These are phyloP conservation scores for Carex kokanica DNA, from an alignment of 176 grass and related monocot genomes.

Conservation along the genomic window DNA sequence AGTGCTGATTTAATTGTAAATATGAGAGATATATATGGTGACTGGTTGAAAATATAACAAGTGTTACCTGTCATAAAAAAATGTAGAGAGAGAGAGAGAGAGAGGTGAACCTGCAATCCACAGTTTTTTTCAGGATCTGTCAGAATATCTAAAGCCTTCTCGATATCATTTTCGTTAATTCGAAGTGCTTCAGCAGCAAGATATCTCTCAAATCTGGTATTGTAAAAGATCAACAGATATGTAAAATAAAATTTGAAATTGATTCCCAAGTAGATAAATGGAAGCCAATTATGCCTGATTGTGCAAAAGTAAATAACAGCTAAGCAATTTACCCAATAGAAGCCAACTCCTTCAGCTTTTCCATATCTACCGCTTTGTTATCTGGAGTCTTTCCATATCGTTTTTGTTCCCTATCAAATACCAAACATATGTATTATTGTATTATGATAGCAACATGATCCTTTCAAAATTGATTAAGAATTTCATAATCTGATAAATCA, in stretches of 20 bases:
- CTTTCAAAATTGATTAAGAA: neutral
- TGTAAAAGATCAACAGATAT: neutral
- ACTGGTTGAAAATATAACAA: neutral
- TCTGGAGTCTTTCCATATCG: conserved; percentile 62
- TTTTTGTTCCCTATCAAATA: conserved; percentile 64
- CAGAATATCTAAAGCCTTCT: conserved; percentile 79
- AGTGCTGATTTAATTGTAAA: neutral
- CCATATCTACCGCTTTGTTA: conserved; percentile 82
- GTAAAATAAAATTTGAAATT: neutral
- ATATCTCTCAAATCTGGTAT: conserved; percentile 64
- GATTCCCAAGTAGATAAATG: neutral
- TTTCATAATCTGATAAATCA: neutral
- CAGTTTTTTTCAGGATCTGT: conserved; percentile 92
- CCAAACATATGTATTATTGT: neutral
- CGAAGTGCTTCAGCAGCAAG: conserved; percentile 83
- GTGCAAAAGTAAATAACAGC: neutral
- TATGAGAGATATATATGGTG: neutral
- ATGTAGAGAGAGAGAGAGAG: neutral
- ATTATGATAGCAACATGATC: neutral
- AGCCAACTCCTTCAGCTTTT: conserved; percentile 64
- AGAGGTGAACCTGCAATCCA: conserved; percentile 52
- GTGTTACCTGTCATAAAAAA: neutral
- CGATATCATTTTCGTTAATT: conserved; percentile 76
- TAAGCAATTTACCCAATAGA: conserved; percentile 61
- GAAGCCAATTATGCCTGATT: neutral